Evolutionary conservation across 768 basidiomycete species (phyloP).

Genomic region (Porphyrellus cyaneotinctus): DNA sequence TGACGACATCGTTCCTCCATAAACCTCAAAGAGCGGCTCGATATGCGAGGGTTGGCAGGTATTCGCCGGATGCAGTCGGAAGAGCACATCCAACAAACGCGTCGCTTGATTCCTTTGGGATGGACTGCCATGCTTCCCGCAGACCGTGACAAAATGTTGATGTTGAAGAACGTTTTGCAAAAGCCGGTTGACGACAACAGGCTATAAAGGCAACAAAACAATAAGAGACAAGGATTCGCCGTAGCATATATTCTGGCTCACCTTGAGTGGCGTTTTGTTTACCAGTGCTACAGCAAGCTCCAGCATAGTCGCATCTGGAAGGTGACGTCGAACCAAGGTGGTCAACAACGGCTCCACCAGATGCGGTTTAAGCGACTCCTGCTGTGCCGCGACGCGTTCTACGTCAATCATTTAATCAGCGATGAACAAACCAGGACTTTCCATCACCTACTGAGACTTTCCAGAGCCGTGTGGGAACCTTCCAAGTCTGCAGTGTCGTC

Average conservation of each 20-base stretch:
- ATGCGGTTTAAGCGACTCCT: constrained; percentile 41
- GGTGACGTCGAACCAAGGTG: constrained; percentile 56
- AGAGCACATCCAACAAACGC: constrained; percentile 59
- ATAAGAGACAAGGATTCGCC: background rate
- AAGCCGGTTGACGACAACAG: constrained; percentile 66
- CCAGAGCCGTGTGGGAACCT: constrained; percentile 21
- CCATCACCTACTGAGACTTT: constrained; percentile 37
- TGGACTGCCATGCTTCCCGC: constrained; percentile 22
- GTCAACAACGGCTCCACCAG: constrained; percentile 70
- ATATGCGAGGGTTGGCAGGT: constrained; percentile 84
- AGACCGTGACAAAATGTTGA: constrained; percentile 52
- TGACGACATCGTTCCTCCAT: constrained; percentile 64
- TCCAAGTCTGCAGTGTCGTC: constrained; percentile 28
- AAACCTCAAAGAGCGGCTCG: constrained; percentile 70
- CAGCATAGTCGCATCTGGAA: constrained; percentile 41
- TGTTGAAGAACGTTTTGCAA: constrained; percentile 76
- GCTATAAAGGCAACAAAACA: constrained; percentile 35
- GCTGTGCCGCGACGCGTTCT: constrained; percentile 15
- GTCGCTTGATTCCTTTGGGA: constrained; percentile 46
- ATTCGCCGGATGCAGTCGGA: constrained; percentile 72
- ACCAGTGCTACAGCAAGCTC: constrained; percentile 43
- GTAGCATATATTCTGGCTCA: constrained; percentile 24
- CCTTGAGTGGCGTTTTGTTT: constrained; percentile 56
- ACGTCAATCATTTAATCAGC: background rate
- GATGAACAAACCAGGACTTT: background rate